These are phyloP conservation scores for Wickerhamiella musiphila DNA, from an alignment of 805 yeast species.

Conservation along the genomic window DNA sequence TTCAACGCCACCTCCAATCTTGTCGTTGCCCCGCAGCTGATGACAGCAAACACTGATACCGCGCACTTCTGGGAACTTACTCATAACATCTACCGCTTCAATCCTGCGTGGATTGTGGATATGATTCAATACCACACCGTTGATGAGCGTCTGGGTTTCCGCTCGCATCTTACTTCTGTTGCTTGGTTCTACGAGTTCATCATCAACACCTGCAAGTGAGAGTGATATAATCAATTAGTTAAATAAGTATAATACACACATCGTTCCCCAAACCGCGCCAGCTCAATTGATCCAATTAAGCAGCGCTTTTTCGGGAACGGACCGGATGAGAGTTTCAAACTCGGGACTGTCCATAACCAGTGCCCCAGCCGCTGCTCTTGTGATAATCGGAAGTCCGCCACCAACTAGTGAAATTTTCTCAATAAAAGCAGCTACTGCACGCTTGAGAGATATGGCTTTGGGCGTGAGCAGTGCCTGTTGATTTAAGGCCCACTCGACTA, in stretches of 20 bases:
- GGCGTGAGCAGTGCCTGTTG: slow-evolving; percentile 8
- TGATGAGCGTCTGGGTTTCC: slow-evolving; percentile 38
- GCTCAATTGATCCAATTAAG: slow-evolving; percentile 1
- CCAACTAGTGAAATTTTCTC: slow-evolving; percentile 9
- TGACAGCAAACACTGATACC: slow-evolving; percentile 63
- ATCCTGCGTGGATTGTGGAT: slow-evolving; percentile 25
- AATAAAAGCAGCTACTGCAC: slow-evolving; percentile 6
- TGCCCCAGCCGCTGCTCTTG: slow-evolving; percentile 10
- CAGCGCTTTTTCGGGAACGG: background rate
- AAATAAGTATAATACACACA: background rate
- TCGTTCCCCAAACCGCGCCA: background rate
- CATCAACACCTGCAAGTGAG: slow-evolving; percentile 1
- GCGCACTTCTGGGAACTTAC: slow-evolving; percentile 47
- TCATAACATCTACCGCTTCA: slow-evolving; percentile 40
- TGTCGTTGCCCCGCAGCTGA: slow-evolving; percentile 37
- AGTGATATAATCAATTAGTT: background rate
- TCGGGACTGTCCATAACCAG: background rate
- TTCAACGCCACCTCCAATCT: slow-evolving; percentile 17
- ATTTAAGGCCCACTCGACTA: slow-evolving; percentile 52
- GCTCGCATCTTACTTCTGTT: slow-evolving; percentile 32
- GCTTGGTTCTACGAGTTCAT: slow-evolving; percentile 20
- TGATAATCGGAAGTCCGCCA: slow-evolving; percentile 8
- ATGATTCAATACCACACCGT: slow-evolving; percentile 33
- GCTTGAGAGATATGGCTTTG: slow-evolving; percentile 4
- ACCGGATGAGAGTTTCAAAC: background rate